phyloP scores from a whole-genome alignment of 1,139 yeast species.

The Candida tropicalis region DNA sequence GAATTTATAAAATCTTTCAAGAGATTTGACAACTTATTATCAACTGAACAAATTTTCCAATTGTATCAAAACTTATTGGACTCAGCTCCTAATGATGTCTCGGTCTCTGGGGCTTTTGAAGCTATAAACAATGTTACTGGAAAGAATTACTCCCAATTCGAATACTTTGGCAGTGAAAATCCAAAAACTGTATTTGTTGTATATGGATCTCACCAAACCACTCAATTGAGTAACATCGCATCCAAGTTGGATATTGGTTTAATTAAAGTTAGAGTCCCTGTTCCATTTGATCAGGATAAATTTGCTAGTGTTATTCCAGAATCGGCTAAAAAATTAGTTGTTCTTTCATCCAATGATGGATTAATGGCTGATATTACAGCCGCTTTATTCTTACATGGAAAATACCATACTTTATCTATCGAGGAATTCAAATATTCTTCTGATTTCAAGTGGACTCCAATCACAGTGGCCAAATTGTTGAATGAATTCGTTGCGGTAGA shows the following conservation, averaged over 20 bases:
- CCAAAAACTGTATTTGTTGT: slow-evolving; percentile 77
- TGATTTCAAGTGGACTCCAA: slow-evolving; percentile 59
- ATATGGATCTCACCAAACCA: slow-evolving; percentile 72
- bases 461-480: slow-evolving; percentile 53
- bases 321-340: slow-evolving; percentile 60
- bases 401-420: slow-evolving; percentile 41
- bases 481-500: slow-evolving; percentile 31
- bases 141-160: slow-evolving; percentile 64
- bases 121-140: slow-evolving; percentile 62
- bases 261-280: slow-evolving; percentile 73
- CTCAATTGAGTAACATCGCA: slow-evolving; percentile 52
- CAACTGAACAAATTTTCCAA: slow-evolving; percentile 46
- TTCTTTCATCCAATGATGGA: slow-evolving; percentile 43
- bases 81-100: slow-evolving; percentile 35
- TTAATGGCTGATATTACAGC: slow-evolving; percentile 75
- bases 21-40: slow-evolving; percentile 48
- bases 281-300: slow-evolving; percentile 68
- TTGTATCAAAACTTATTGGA: slow-evolving; percentile 42
- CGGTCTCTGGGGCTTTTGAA: slow-evolving; percentile 42
- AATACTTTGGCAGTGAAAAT: slow-evolving; percentile 62
- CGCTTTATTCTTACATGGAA: slow-evolving; percentile 60
- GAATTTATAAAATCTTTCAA: slow-evolving; percentile 61
- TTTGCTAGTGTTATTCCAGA: slow-evolving; percentile 63
- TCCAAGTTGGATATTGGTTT: slow-evolving; percentile 52
- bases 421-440: slow-evolving; percentile 56